phyloP scores from a whole-genome alignment of 1,284 basidiomycete species.

The Lentinus polychrous region DNA sequence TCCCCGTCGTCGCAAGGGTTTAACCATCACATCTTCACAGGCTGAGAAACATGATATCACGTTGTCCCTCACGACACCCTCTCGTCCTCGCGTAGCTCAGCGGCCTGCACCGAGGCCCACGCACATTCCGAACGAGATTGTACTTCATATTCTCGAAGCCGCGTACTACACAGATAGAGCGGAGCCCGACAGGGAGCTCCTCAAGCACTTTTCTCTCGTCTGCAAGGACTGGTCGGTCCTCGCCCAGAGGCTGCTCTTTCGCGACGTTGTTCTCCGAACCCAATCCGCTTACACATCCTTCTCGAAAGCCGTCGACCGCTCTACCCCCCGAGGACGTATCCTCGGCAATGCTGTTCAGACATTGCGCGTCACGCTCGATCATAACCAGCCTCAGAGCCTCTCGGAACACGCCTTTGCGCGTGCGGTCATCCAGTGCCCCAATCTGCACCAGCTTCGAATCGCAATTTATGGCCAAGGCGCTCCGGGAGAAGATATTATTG shows the following conservation, averaged over 20 bases:
- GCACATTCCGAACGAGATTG: constrained; percentile 52
- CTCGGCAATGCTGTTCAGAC: constrained; percentile 46
- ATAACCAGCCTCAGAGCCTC: constrained; percentile 56
- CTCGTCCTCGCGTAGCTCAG: constrained; percentile 1
- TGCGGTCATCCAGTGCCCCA: constrained; percentile 51
- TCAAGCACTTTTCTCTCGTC: constrained; percentile 51
- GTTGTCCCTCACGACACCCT: constrained; percentile 1
- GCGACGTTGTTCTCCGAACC: constrained; percentile 44
- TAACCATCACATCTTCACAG: not conserved
- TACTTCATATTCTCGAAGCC: constrained; percentile 53
- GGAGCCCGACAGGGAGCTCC: constrained; percentile 33
- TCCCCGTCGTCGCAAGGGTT: constrained; percentile 1
- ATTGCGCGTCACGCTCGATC: constrained; percentile 52
- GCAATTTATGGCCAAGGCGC: constrained; percentile 51
- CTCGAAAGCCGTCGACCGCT: constrained; percentile 38
- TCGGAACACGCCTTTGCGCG: constrained; percentile 48
- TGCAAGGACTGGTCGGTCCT: constrained; percentile 55
- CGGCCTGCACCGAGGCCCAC: constrained; percentile 8
- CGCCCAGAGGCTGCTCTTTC: constrained; percentile 60
- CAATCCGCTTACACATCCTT: constrained; percentile 49
- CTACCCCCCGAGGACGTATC: constrained; percentile 38
- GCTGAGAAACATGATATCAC: constrained; percentile 2
- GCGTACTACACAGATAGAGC: constrained; percentile 36
- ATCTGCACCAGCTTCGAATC: constrained; percentile 47
- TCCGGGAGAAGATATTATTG: constrained; percentile 39